Conservation (phyloP, 805 yeast genomes). For the Ogataea neopini region DNA sequence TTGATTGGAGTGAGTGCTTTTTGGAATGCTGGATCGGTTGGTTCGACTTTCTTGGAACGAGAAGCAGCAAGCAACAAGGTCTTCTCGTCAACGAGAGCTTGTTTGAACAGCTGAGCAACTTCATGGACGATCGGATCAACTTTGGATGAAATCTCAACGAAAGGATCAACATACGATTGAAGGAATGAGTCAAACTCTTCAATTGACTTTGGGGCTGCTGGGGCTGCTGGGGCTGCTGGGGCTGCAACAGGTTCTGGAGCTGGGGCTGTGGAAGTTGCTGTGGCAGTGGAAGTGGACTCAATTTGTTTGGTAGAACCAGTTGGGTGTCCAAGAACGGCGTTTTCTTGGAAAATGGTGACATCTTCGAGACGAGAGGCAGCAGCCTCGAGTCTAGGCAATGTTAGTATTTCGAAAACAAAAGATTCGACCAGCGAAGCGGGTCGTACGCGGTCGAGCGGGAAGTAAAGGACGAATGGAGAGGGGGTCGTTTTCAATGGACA, state of each 20-base stretch:
- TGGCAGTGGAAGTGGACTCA: conserved; percentile 1
- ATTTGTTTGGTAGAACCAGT: background rate
- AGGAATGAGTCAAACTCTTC: conserved; percentile 57
- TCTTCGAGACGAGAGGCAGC: conserved; percentile 93
- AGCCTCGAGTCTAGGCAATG: conserved; percentile 66
- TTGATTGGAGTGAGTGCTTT: conserved; percentile 70
- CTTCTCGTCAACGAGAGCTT: conserved; percentile 62
- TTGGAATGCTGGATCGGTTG: conserved; percentile 51
- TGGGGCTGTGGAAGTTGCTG: conserved; percentile 12
- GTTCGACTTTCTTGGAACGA: conserved; percentile 64
- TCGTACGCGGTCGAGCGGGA: no score
- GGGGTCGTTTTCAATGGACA: no score
- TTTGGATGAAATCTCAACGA: conserved; percentile 51
- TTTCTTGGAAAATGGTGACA: conserved; percentile 76
- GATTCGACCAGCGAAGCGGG: background rate
- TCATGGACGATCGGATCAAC: conserved; percentile 60
- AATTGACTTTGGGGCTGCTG: conserved; percentile 43
- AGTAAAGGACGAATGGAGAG: no score
- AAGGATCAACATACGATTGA: conserved; percentile 55
- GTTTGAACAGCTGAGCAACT: conserved; percentile 48
- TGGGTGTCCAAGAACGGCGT: conserved; percentile 24
- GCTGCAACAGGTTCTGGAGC: conserved; percentile 20
- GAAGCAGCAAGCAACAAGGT: conserved; percentile 59
- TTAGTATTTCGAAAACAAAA: background rate
- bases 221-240: conserved; percentile 18